phyloP scores from a whole-genome alignment of 768 basidiomycete genomes.

The Lepiota brunneoincarnata region DNA sequence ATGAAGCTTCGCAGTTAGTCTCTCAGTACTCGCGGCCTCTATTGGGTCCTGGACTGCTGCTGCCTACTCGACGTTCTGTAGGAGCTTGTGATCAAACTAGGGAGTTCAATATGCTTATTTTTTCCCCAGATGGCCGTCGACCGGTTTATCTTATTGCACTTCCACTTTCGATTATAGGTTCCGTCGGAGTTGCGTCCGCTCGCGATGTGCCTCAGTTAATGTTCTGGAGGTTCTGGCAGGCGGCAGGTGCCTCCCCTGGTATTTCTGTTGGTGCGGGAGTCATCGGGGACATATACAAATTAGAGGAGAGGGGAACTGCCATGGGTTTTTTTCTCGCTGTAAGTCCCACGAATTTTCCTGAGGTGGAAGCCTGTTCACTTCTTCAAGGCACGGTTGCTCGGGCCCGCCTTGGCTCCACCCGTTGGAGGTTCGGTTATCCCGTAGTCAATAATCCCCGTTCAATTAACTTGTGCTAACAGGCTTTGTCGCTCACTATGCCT shows the following conservation, averaged over 20 bases:
- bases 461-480: not conserved
- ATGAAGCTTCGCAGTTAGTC: conserved; percentile 27
- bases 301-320: conserved; percentile 55
- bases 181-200: conserved; percentile 54
- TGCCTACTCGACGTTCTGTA: conserved; percentile 34
- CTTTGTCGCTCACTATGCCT: conserved; percentile 24
- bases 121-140: conserved; percentile 53
- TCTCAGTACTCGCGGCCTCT: conserved; percentile 29
- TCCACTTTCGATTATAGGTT: conserved; percentile 57
- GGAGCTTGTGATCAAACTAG: conserved; percentile 4
- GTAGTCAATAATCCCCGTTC: not conserved
- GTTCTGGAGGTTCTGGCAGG: conserved; percentile 60
- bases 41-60: conserved; percentile 28
- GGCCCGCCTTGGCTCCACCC: conserved; percentile 59
- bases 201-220: conserved; percentile 43
- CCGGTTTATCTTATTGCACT: conserved; percentile 55
- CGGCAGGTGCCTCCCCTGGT: conserved; percentile 57
- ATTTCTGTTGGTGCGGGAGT: conserved; percentile 51
- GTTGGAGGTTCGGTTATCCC: conserved; percentile 39
- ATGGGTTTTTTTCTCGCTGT: conserved; percentile 57
- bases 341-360: not conserved
- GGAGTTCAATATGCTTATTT: not conserved
- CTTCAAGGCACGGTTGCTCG: conserved; percentile 31
- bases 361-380: not conserved
- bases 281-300: conserved; percentile 59